phyloP scores from a whole-genome alignment of 352 stramenopile species.

The Pythium angustatum region DNA sequence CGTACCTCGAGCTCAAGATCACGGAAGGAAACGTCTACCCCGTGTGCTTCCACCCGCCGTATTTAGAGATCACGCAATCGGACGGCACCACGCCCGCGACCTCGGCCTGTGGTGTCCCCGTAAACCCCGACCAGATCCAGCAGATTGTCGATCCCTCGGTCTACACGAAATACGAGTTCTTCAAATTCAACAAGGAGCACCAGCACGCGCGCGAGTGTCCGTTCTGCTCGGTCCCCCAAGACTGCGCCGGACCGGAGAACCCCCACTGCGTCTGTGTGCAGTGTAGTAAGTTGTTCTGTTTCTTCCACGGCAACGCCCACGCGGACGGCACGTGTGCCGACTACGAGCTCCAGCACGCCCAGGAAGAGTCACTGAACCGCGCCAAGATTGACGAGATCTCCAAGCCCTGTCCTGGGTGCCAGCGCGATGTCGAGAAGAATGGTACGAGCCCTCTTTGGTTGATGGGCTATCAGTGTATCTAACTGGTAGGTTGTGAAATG shows the following conservation, averaged over 20 bases:
- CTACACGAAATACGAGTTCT: slow-evolving; percentile 7
- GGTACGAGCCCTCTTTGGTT: too few species aligned
- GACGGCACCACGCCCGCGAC: too few species aligned
- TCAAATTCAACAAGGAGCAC: slow-evolving; percentile 21
- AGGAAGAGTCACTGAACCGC: slow-evolving; percentile 10
- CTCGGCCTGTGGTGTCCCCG: not conserved
- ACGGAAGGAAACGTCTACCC: slow-evolving; percentile 66
- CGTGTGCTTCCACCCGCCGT: slow-evolving; percentile 58
- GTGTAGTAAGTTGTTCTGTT: slow-evolving; percentile 5
- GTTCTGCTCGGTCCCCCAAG: slow-evolving; percentile 6
- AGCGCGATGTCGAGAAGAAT: slow-evolving; percentile 25
- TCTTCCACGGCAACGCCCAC: slow-evolving; percentile 14
- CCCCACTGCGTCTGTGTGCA: slow-evolving; percentile 5
- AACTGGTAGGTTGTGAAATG: too few species aligned
- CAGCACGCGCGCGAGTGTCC: slow-evolving; percentile 9
- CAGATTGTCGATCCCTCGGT: not conserved
- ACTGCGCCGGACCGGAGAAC: slow-evolving; percentile 1
- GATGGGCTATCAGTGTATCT: not conserved
- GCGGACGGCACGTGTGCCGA: slow-evolving; percentile 6
- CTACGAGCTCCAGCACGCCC: slow-evolving; percentile 12
- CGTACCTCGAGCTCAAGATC: slow-evolving; percentile 71
- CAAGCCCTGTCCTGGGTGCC: slow-evolving; percentile 21
- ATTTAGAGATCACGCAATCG: too few species aligned
- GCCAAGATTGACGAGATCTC: slow-evolving; percentile 20
- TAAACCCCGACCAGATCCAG: not conserved